A percentile compares a stretch with the other conserved stretches of the same genome.
These are phyloP conservation scores for Pleurotus tuoliensis DNA, from an alignment of 768 basidiomycete species.

Conservation along the genomic window DNA sequence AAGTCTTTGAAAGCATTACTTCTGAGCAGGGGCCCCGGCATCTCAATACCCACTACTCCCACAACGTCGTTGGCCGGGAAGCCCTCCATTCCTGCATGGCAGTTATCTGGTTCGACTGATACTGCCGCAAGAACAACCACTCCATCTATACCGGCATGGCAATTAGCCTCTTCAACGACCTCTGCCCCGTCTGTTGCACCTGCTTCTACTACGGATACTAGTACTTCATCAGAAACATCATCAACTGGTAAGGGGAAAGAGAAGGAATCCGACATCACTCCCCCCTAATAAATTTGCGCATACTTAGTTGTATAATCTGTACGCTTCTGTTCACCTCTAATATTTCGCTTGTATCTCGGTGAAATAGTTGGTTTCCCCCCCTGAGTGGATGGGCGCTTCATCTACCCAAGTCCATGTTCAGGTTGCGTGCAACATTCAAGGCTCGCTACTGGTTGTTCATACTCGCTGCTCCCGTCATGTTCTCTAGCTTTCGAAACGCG, in stretches of 20 bases:
- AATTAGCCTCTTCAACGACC: neutral
- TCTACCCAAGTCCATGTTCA: neutral
- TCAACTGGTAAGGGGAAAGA: conserved; percentile 45
- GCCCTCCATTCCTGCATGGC: conserved; percentile 89
- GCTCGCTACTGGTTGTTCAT: neutral
- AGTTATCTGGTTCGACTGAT: conserved; percentile 47
- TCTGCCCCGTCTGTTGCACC: neutral
- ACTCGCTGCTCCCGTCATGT: conserved; percentile 43
- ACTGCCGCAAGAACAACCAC: conserved; percentile 19
- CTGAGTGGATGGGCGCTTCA: conserved; percentile 8
- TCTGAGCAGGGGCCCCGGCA: conserved; percentile 61
- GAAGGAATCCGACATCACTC: conserved; percentile 43
- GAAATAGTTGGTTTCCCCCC: neutral
- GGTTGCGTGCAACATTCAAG: neutral
- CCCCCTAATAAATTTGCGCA: neutral
- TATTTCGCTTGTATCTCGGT: neutral
- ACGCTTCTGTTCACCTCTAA: neutral
- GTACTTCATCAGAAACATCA: neutral
- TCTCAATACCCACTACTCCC: conserved; percentile 43
- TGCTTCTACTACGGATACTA: conserved; percentile 13
- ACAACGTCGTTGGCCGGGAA: conserved; percentile 45
- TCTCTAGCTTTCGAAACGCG: conserved; percentile 68
- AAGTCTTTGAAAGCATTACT: conserved; percentile 91
- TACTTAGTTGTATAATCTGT: neutral
- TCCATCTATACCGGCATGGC: conserved; percentile 13